Conservation (phyloP, 2,329 filamentous ascomycete genomes). For the Mollisiaceae sp. region DNA sequence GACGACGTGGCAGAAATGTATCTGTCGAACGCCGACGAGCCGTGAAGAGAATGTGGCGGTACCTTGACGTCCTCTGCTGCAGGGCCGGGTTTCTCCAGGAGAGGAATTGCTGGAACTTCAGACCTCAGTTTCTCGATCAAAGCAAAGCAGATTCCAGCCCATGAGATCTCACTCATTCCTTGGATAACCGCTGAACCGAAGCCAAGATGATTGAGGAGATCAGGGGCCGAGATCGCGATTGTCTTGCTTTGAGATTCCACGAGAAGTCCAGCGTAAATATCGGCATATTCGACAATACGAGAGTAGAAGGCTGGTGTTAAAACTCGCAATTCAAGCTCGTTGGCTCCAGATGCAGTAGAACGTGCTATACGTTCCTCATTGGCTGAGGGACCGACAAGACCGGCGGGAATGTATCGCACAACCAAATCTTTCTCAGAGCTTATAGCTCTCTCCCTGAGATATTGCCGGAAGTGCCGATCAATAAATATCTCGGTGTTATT, state of each 20-base stretch:
- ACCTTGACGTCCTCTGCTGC: background rate
- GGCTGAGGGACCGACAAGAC: slow-evolving; percentile 44
- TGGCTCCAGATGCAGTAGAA: slow-evolving; percentile 26
- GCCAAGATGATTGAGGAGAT: background rate
- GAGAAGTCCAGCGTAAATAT: slow-evolving; percentile 19
- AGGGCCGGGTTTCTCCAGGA: background rate
- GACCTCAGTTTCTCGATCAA: background rate
- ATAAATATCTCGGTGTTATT: slow-evolving; percentile 54
- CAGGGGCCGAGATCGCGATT: slow-evolving; percentile 23
- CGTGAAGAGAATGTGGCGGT: background rate
- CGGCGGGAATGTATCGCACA: slow-evolving; percentile 60
- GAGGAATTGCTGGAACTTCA: background rate
- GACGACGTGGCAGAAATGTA: background rate
- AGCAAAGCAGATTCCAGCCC: background rate
- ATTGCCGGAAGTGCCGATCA: slow-evolving; percentile 54
- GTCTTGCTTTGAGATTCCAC: slow-evolving; percentile 21
- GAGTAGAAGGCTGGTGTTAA: slow-evolving; percentile 71
- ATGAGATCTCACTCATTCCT: background rate
- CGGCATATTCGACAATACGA: slow-evolving; percentile 63
- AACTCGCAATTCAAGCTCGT: slow-evolving; percentile 59
- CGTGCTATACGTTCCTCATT: slow-evolving; percentile 48
- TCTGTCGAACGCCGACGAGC: background rate
- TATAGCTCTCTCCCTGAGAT: slow-evolving; percentile 56
- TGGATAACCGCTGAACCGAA: background rate
- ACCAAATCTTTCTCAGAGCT: slow-evolving; percentile 50